These are phyloP conservation scores for Penicillium samsonianum DNA, from an alignment of 495 filamentous ascomycete genomes.

Conservation along the genomic window DNA sequence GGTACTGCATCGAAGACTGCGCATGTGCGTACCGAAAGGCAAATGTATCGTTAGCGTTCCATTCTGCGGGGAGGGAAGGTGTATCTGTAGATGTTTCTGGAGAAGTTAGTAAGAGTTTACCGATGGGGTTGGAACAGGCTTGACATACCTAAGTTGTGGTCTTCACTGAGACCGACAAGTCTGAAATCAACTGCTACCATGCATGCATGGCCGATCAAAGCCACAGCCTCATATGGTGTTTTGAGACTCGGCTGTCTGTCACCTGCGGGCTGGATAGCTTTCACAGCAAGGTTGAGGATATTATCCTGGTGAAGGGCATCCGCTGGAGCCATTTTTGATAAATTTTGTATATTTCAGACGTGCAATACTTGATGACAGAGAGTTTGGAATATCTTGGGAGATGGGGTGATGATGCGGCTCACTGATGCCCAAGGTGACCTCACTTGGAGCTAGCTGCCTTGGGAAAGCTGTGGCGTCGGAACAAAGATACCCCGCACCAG, in stretches of 20 bases:
- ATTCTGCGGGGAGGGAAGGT: slow-evolving; percentile 67
- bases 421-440: slow-evolving; percentile 2
- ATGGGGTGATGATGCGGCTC: slow-evolving; percentile 2
- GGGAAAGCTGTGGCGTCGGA: slow-evolving; percentile 7
- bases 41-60: slow-evolving; percentile 71
- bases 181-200: slow-evolving; percentile 81
- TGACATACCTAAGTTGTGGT: slow-evolving; percentile 62
- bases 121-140: neutral
- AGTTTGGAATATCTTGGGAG: neutral
- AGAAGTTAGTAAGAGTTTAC: slow-evolving; percentile 18
- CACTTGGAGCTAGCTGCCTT: slow-evolving; percentile 1
- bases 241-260: slow-evolving; percentile 56
- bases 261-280: slow-evolving; percentile 33
- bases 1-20: slow-evolving; percentile 84
- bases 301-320: slow-evolving; percentile 30
- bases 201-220: slow-evolving; percentile 80
- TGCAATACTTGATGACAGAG: neutral
- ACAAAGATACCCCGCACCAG: neutral
- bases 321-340: slow-evolving; percentile 28
- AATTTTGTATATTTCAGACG: neutral
- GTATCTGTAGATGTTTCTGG: slow-evolving; percentile 53
- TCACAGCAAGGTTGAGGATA: slow-evolving; percentile 37
- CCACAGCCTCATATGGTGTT: slow-evolving; percentile 79
- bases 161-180: slow-evolving; percentile 79
- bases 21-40: slow-evolving; percentile 86